A percentile compares a stretch with the other conserved stretches of the same genome.
Evolutionary conservation across 2,329 filamentous ascomycete species (phyloP).

Genomic region (Penicillium janthinellum): DNA sequence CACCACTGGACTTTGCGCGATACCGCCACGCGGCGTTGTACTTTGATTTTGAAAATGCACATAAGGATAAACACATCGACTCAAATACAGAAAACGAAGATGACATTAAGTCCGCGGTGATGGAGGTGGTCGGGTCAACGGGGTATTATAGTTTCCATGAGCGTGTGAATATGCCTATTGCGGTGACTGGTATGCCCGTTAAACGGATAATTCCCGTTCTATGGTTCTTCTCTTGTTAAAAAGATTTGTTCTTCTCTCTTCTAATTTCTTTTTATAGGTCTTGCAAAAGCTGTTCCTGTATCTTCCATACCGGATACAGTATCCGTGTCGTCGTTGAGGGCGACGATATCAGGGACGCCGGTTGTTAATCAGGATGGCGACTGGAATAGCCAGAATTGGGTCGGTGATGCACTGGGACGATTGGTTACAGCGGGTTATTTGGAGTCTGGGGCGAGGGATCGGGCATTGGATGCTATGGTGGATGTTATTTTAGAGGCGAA

Average conservation of each 20-base stretch:
- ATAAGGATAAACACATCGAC: not conserved
- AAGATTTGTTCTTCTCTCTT: not conserved
- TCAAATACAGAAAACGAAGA: not conserved
- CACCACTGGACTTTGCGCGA: slow-evolving; percentile 26
- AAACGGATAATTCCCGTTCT: not conserved
- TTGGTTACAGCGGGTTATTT: slow-evolving; percentile 19
- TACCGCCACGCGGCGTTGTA: slow-evolving; percentile 24
- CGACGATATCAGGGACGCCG: slow-evolving; percentile 7
- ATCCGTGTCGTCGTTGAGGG: not conserved
- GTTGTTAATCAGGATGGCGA: slow-evolving; percentile 10
- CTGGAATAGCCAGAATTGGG: slow-evolving; percentile 29
- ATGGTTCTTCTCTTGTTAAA: not conserved
- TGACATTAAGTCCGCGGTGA: slow-evolving; percentile 16
- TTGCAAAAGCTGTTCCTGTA: slow-evolving; percentile 12
- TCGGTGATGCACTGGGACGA: slow-evolving; percentile 19
- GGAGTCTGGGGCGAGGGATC: slow-evolving; percentile 5
- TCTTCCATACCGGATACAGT: slow-evolving; percentile 5
- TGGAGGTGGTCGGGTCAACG: slow-evolving; percentile 20
- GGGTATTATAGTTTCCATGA: slow-evolving; percentile 21
- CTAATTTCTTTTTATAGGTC: slow-evolving; percentile 4
- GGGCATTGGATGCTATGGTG: slow-evolving; percentile 24
- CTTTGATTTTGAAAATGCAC: slow-evolving; percentile 13
- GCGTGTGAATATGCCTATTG: slow-evolving; percentile 13
- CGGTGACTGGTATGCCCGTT: slow-evolving; percentile 8
- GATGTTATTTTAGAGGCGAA: slow-evolving; percentile 21